These are phyloP conservation scores for Chytriomyces sp. DNA, from an alignment of 192 early-diverging fungal genomes.

Conservation along the genomic window DNA sequence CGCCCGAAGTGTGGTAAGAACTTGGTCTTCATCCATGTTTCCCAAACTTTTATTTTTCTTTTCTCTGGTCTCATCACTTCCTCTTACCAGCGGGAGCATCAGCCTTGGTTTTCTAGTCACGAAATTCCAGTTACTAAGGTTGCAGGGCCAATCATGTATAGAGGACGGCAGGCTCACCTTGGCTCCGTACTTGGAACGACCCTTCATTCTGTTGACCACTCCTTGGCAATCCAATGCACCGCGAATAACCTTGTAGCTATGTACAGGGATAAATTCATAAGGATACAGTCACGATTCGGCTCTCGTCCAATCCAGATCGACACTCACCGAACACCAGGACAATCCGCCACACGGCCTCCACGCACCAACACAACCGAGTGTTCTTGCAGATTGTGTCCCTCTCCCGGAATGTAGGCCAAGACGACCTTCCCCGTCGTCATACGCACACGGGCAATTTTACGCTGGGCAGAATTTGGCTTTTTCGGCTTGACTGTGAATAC, in stretches of 20 bases:
- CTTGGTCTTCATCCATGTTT: not conserved
- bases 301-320: too few relatives aligned
- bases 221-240: slow-evolving; percentile 95
- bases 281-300: not conserved
- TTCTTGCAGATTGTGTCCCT: slow-evolving; percentile 98
- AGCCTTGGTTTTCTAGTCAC: not conserved
- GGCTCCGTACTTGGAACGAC: slow-evolving; percentile 92
- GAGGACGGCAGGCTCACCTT: slow-evolving; percentile 53
- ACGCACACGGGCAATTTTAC: slow-evolving; percentile 90
- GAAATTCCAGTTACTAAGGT: too few relatives aligned
- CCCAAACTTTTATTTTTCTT: slow-evolving; percentile 15
- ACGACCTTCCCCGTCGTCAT: slow-evolving; percentile 91
- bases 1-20: not conserved
- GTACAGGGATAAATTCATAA: not conserved
- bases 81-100: not conserved
- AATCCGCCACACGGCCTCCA: slow-evolving; percentile 93
- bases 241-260: slow-evolving; percentile 86
- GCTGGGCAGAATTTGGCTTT: slow-evolving; percentile 97
- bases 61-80: slow-evolving; percentile 41
- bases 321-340: slow-evolving; percentile 83
- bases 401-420: slow-evolving; percentile 96
- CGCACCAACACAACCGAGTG: slow-evolving; percentile 94
- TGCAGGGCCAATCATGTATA: not conserved
- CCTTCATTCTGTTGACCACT: slow-evolving; percentile 78
- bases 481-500: slow-evolving; percentile 95